Evolutionary conservation across 2,329 filamentous ascomycete species (phyloP).

Genomic region (Calonectria honghensis): DNA sequence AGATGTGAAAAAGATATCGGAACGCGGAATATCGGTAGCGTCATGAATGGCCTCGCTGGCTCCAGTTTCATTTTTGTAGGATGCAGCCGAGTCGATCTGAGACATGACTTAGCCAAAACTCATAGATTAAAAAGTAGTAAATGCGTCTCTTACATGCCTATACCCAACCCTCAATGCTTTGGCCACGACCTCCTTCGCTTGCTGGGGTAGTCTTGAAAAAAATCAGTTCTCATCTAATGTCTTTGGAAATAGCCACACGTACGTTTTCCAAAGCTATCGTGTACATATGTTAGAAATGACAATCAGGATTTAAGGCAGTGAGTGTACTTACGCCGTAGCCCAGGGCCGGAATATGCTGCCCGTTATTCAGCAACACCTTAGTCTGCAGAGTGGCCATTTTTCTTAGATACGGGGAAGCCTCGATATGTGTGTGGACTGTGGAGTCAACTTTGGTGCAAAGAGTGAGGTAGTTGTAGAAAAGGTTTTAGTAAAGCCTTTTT

Average conservation of each 20-base stretch:
- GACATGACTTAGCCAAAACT: not conserved
- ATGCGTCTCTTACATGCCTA: not conserved
- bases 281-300: not conserved
- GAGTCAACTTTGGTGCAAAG: too few relatives aligned
- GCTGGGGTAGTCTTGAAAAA: not conserved
- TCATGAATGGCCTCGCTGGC: not conserved
- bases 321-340: not conserved
- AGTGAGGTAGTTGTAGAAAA: too few relatives aligned
- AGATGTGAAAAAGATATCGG: slow-evolving; percentile 1
- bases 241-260: not conserved
- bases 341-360: not conserved
- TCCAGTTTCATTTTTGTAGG: not conserved
- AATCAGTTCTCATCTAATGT: not conserved
- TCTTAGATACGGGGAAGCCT: not conserved
- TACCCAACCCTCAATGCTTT: not conserved
- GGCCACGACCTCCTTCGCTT: not conserved
- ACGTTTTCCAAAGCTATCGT: slow-evolving; percentile 19
- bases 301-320: not conserved
- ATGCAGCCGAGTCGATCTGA: not conserved
- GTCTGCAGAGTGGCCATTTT: not conserved
- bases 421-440: too few relatives aligned
- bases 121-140: not conserved
- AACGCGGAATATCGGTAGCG: not conserved
- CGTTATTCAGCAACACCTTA: not conserved
- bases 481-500: too few relatives aligned